These are phyloP conservation scores for Penicillium steckii DNA, from an alignment of 495 filamentous ascomycete species.

Conservation along the genomic window DNA sequence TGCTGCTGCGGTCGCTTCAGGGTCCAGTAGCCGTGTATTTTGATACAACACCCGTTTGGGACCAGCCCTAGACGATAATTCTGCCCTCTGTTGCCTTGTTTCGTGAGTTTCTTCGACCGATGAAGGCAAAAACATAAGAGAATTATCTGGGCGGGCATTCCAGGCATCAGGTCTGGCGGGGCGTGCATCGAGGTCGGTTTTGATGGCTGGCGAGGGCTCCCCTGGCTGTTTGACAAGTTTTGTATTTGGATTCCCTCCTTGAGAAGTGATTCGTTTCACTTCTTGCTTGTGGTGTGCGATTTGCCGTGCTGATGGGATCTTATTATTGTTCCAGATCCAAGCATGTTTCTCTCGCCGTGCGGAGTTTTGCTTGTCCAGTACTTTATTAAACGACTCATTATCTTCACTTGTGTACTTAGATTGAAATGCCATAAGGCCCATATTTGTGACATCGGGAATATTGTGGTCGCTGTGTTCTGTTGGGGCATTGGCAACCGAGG, in stretches of 20 bases:
- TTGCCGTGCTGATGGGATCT: conserved; percentile 82
- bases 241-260: conserved; percentile 46
- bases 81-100: conserved; percentile 65
- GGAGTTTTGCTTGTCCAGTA: conserved; percentile 88
- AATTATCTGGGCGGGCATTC: conserved; percentile 72
- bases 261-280: conserved; percentile 54
- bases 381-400: conserved; percentile 90
- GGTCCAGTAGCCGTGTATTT: conserved; percentile 69
- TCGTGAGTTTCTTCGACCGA: conserved; percentile 64
- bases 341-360: conserved; percentile 77
- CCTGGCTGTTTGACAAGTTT: conserved; percentile 18
- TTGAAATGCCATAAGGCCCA: conserved; percentile 83
- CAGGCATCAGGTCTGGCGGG: conserved; percentile 78
- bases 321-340: conserved; percentile 87
- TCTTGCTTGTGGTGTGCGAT: conserved; percentile 75
- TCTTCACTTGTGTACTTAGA: conserved; percentile 94
- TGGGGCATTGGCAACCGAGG: conserved; percentile 39
- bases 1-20: conserved; percentile 27
- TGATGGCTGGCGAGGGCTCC: conserved; percentile 46
- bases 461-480: conserved; percentile 32
- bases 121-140: conserved; percentile 80
- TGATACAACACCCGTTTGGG: conserved; percentile 78
- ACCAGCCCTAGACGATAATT: conserved; percentile 67
- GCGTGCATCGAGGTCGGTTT: conserved; percentile 60
- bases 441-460: conserved; percentile 68